Percentiles rank a stretch among this genome's conserved stretches.
Conservation (phyloP, 2,329 filamentous ascomycete genomes). For the Diatrype stigma region DNA sequence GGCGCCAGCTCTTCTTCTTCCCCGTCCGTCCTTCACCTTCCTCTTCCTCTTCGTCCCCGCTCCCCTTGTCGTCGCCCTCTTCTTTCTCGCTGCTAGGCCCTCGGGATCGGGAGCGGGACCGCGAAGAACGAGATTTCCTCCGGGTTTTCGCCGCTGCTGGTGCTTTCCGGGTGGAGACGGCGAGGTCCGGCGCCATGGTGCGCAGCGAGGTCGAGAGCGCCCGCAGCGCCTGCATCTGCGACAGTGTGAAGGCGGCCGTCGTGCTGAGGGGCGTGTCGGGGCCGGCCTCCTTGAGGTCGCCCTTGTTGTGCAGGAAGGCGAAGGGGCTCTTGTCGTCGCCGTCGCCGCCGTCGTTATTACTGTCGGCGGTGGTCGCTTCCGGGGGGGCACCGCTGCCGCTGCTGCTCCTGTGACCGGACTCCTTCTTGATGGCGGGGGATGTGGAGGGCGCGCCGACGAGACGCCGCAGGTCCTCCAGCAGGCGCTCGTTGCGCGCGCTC, state of each 20-base stretch:
- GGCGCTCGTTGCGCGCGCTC: constrained; percentile 40
- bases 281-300: constrained; percentile 46
- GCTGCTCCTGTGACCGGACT: constrained; percentile 3
- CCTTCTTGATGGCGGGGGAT: constrained; percentile 3
- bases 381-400: neutral
- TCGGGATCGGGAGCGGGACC: too few relatives aligned
- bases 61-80: constrained; percentile 28
- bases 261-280: constrained; percentile 58
- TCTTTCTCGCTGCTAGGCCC: constrained; percentile 12
- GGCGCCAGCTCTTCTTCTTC: constrained; percentile 53
- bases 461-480: constrained; percentile 28
- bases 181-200: constrained; percentile 62
- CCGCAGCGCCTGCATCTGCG: constrained; percentile 77
- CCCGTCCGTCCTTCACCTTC: constrained; percentile 6
- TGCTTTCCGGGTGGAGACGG: neutral
- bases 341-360: constrained; percentile 12
- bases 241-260: constrained; percentile 73
- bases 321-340: constrained; percentile 33
- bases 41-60: constrained; percentile 25
- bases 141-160: neutral
- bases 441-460: constrained; percentile 18
- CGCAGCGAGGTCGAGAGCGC: constrained; percentile 58
- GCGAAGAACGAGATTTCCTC: constrained; percentile 6
- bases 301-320: constrained; percentile 54
- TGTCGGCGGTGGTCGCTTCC: neutral